phyloP scores from a whole-genome alignment of 2,329 filamentous ascomycete species.

The Ceratocystis albifundus region DNA sequence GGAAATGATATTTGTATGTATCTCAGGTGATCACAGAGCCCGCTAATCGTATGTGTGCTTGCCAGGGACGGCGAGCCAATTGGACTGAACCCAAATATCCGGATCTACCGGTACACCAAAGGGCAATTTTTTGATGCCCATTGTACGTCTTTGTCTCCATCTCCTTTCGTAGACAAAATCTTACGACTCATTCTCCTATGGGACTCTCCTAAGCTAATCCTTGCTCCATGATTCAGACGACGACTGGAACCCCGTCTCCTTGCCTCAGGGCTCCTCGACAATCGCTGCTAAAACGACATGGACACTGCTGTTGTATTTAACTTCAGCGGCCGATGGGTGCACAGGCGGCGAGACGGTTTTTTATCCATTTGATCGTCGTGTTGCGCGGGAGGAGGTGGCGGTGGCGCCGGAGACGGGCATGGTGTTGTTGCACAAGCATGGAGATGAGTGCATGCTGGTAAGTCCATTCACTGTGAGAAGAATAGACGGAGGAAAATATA shows the following conservation, averaged over 20 bases:
- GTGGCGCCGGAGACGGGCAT: conserved; percentile 73
- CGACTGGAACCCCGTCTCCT: conserved; percentile 62
- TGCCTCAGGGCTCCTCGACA: conserved; percentile 33
- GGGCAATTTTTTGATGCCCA: conserved; percentile 90
- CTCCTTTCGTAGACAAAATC: conserved; percentile 13
- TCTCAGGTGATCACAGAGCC: not conserved
- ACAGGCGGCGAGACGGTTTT: conserved; percentile 84
- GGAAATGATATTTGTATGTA: not conserved
- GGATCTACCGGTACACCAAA: conserved; percentile 74
- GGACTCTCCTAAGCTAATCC: not conserved
- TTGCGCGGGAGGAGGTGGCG: conserved; percentile 52
- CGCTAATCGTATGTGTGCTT: not conserved
- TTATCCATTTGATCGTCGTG: conserved; percentile 56
- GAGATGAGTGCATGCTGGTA: conserved; percentile 72
- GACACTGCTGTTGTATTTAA: conserved; percentile 83
- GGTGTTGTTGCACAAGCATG: conserved; percentile 77
- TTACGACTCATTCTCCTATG: no score
- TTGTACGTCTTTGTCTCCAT: conserved; percentile 46
- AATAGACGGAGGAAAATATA: not conserved
- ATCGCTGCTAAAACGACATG: conserved; percentile 59
- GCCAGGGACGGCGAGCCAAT: conserved; percentile 68
- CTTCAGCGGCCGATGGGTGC: conserved; percentile 61
- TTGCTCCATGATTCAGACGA: conserved; percentile 50
- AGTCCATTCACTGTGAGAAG: conserved; percentile 28
- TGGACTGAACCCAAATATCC: conserved; percentile 79